Conservation (phyloP, 352 stramenopile genomes). For the Aphanomyces invadans region DNA sequence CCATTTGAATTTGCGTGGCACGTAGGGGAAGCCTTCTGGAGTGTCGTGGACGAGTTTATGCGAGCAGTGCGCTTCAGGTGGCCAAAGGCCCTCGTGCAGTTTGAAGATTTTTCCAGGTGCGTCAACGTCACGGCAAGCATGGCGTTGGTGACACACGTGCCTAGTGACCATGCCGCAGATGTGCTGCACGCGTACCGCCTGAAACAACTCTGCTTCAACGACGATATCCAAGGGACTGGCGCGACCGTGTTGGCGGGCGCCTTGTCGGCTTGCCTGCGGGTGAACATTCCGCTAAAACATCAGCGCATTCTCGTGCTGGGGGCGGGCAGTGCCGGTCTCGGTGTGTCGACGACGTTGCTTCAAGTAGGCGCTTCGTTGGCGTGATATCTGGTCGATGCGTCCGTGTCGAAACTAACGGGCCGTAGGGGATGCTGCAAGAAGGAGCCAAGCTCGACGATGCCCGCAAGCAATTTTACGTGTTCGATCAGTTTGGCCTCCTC, state of each 20-base stretch:
- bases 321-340: constrained; percentile 90
- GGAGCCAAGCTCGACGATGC: constrained; percentile 59
- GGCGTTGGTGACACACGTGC: too few species aligned
- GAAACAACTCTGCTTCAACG: constrained; percentile 94
- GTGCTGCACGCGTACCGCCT: constrained; percentile 94
- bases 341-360: constrained; percentile 86
- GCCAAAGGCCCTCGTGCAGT: constrained; percentile 93
- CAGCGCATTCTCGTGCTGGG: constrained; percentile 94
- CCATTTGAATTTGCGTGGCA: constrained; percentile 93
- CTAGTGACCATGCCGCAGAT: constrained; percentile 69
- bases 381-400: not conserved
- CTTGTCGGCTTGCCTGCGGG: constrained; percentile 62
- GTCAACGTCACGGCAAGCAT: too few species aligned
- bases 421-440: constrained; percentile 82
- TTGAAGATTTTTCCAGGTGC: constrained; percentile 91
- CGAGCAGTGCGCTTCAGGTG: constrained; percentile 76
- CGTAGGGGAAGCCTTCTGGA: constrained; percentile 87
- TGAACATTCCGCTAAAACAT: constrained; percentile 80
- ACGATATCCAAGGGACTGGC: constrained; percentile 98
- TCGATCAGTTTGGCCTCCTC: constrained; percentile 70
- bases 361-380: constrained; percentile 27
- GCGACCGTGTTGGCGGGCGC: constrained; percentile 89
- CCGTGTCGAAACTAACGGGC: not conserved
- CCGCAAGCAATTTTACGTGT: constrained; percentile 66
- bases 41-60: constrained; percentile 94